phyloP scores from a whole-genome alignment of 352 stramenopile genomes.

The Phytophthora hibernalis region DNA sequence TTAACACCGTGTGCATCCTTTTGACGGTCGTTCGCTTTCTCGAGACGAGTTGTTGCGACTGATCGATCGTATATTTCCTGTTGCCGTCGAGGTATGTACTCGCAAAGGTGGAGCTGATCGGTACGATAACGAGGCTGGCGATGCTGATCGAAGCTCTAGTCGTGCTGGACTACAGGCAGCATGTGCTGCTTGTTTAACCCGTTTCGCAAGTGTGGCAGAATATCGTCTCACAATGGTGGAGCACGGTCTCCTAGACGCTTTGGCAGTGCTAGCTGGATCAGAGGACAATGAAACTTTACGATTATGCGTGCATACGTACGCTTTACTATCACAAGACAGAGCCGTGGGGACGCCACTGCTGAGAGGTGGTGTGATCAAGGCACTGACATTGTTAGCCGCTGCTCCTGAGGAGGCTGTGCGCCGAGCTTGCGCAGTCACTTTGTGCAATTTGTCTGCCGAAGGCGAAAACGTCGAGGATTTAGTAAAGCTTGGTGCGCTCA shows the following conservation, averaged over 20 bases:
- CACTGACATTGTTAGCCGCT: slow-evolving; percentile 67
- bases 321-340: slow-evolving; percentile 58
- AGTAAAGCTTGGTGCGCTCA: slow-evolving; percentile 87
- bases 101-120: neutral
- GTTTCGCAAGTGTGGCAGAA: slow-evolving; percentile 66
- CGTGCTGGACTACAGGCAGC: slow-evolving; percentile 43
- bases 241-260: slow-evolving; percentile 53
- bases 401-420: slow-evolving; percentile 77
- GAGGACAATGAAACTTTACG: slow-evolving; percentile 63
- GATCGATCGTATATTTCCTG: slow-evolving; percentile 50
- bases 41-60: slow-evolving; percentile 47
- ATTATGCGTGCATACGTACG: slow-evolving; percentile 73
- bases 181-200: slow-evolving; percentile 72
- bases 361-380: slow-evolving; percentile 68
- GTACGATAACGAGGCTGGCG: neutral
- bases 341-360: slow-evolving; percentile 60
- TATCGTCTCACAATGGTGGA: slow-evolving; percentile 61
- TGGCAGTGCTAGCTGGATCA: slow-evolving; percentile 59
- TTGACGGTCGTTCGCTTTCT: slow-evolving; percentile 61
- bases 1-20: slow-evolving; percentile 76
- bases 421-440: slow-evolving; percentile 83
- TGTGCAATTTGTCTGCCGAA: slow-evolving; percentile 93
- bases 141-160: slow-evolving; percentile 1
- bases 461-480: slow-evolving; percentile 91
- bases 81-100: slow-evolving; percentile 53